Evolutionary conservation across 2,329 filamentous ascomycete species (phyloP).

Genomic region (Paecilomyces sp.): DNA sequence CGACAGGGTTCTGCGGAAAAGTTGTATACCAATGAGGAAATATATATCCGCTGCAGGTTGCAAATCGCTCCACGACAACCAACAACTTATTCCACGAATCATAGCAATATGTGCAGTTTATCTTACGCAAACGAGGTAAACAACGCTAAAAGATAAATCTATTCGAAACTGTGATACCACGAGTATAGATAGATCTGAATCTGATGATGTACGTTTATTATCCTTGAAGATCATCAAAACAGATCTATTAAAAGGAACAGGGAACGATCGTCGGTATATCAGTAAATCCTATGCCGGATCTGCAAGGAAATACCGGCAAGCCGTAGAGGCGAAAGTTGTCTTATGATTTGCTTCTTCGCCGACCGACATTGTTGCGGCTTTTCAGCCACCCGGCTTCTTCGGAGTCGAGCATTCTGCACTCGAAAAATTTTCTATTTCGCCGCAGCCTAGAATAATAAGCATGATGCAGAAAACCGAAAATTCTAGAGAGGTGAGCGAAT

Average conservation of each 20-base stretch:
- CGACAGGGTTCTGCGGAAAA: not conserved
- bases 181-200: too few species aligned
- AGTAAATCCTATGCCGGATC: not conserved
- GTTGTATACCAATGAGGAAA: not conserved
- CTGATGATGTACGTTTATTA: too few species aligned
- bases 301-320: not conserved
- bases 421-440: not conserved
- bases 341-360: not conserved
- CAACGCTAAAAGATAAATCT: too few species aligned
- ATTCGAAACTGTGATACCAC: too few species aligned
- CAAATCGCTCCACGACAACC: not conserved
- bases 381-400: not conserved
- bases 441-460: not conserved
- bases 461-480: not conserved
- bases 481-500: not conserved
- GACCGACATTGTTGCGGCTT: not conserved
- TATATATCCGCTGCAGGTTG: not conserved
- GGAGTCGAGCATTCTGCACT: not conserved
- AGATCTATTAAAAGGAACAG: not conserved
- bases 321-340: not conserved
- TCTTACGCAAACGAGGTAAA: not conserved
- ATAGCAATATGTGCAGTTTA: not conserved
- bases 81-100: not conserved
- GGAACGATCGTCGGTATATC: not conserved
- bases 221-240: too few species aligned